Evolutionary conservation across 257 asterid genomes (phyloP), one percentile per base, ranked within the genome.

Genomic region (Voacanga thouarsii): DNA sequence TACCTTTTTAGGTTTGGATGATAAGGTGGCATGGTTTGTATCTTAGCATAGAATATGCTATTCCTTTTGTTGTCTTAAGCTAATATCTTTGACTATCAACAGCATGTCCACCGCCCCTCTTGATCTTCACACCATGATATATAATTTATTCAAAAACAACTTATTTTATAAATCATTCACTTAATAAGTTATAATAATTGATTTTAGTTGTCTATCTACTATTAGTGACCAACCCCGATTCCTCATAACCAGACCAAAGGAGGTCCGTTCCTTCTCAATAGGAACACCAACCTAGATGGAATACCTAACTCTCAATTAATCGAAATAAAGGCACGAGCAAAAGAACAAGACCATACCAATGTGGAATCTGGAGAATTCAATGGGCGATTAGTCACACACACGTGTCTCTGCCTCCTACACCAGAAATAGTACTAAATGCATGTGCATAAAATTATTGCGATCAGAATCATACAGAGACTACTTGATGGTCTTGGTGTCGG

Each of bases 321-420:
- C 41, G 28, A 76, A 8, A 61, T 47, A 61, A 67, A 49, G 8
- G 15, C 68, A 63, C 45, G 53, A 41, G 37, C 37, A 33, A 3
- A 61, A 30, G 6, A 67, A 39, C 50, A 18, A 67, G 19, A 68
- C n/a, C 28, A 39, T 18, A 4, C 53, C 71, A 3, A 49, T 14
- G 51, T 60, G 53, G 72, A 78, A 76, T 63, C 51, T 53, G 26
- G 43, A 19, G 37, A 51, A 41, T 68, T 43, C 73, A 68, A 68
- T 21, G 73, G 51, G 21, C 21, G 41, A 63, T 45, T 74, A 26
- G 51, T 39, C 79, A 71, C 21, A 74, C 53, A 74, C 53, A 78
- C 72, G 83, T 33, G 80, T 78, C 81, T 33, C 65, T 57, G 67
- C 57, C 63, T 82, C 77, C 72, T 24, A 55, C 77, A 30, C 66